Evolutionary conservation across 2,329 filamentous ascomycete genomes (phyloP).

Genomic region (Arthrobotrys conoides): DNA sequence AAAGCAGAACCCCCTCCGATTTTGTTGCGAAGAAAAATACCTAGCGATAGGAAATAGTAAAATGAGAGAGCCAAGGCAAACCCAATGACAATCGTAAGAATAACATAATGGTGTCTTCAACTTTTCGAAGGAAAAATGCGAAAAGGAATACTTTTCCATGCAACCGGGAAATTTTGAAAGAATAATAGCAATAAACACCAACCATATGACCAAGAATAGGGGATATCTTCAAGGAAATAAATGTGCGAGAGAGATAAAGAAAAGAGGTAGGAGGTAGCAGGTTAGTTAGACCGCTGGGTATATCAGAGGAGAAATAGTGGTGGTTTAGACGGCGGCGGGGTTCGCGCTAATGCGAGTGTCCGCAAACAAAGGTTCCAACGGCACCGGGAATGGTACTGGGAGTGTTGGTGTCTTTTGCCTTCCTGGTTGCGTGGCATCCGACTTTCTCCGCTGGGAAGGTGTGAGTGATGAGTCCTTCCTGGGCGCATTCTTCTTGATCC

Average conservation of each 20-base stretch:
- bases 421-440: slow-evolving; percentile 51
- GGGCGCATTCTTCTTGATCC: slow-evolving; percentile 56
- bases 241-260: slow-evolving; percentile 23
- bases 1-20: slow-evolving; percentile 44
- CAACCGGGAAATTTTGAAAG: slow-evolving; percentile 23
- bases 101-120: slow-evolving; percentile 44
- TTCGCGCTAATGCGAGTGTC: slow-evolving; percentile 44
- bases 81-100: slow-evolving; percentile 8
- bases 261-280: background rate
- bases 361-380: slow-evolving; percentile 52
- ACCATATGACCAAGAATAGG: slow-evolving; percentile 19
- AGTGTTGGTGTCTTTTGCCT: slow-evolving; percentile 36
- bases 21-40: slow-evolving; percentile 31
- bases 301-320: background rate
- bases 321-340: slow-evolving; percentile 41
- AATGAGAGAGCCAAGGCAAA: slow-evolving; percentile 7
- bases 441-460: slow-evolving; percentile 57
- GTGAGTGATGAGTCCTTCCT: slow-evolving; percentile 59
- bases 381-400: slow-evolving; percentile 42
- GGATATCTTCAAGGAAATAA: slow-evolving; percentile 58
- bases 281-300: background rate
- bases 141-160: slow-evolving; percentile 44
- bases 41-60: slow-evolving; percentile 13
- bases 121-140: slow-evolving; percentile 19
- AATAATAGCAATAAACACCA: slow-evolving; percentile 43